A percentile compares a stretch with the other conserved stretches of the same genome.
Evolutionary conservation across 805 yeast genomes (phyloP).

Genomic region (Helenozyma baotianmanensis): DNA sequence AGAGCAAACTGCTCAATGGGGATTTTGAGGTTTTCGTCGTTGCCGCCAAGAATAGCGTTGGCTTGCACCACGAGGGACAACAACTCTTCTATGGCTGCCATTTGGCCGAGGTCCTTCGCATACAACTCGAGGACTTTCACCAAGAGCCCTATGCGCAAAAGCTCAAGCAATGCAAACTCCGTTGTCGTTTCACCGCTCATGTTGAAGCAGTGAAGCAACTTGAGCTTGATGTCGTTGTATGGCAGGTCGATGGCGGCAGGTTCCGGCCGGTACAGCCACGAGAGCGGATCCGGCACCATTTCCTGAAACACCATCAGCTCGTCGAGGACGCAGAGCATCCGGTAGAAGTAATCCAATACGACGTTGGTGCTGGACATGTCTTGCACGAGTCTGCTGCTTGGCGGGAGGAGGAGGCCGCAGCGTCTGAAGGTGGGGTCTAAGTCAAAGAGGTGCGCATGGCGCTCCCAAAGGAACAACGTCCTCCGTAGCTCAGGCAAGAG

Average conservation of each 20-base stretch:
- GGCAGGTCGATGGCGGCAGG: not conserved
- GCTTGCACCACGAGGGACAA: conserved; percentile 1
- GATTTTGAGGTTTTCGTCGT: conserved; percentile 1
- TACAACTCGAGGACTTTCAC: conserved; percentile 4
- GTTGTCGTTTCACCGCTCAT: not conserved
- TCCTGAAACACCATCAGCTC: not conserved
- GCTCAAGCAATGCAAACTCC: not conserved
- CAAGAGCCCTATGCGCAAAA: conserved; percentile 1
- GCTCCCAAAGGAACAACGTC: conserved; percentile 6
- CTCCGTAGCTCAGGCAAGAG: conserved; percentile 5
- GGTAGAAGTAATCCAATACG: not conserved
- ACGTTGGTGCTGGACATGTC: not conserved
- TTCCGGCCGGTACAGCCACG: not conserved
- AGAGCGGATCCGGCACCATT: conserved; percentile 1
- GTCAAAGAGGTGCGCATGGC: conserved; percentile 4
- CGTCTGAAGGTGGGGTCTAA: conserved; percentile 2
- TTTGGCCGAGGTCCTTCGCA: not conserved
- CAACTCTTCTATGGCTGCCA: conserved; percentile 3
- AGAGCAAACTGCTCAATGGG: conserved; percentile 1
- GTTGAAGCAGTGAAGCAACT: not conserved
- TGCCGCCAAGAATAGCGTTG: conserved; percentile 1
- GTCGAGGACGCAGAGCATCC: conserved; percentile 1
- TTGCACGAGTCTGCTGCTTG: not conserved
- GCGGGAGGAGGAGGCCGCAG: not conserved
- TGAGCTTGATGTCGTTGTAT: not conserved